Evolutionary conservation across 768 basidiomycete genomes (phyloP).

Genomic region (Suillus placidus): DNA sequence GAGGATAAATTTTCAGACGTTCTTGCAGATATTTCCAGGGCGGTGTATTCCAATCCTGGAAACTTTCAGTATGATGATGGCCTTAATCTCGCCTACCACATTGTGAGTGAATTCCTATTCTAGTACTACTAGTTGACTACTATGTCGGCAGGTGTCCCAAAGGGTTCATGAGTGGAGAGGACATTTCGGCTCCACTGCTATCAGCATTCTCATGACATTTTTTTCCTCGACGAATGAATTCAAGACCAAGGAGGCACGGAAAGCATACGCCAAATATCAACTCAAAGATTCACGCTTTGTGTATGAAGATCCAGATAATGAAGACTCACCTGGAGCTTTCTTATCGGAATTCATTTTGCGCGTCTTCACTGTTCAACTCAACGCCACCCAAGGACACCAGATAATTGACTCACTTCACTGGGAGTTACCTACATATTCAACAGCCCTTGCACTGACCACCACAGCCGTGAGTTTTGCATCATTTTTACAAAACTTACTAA

Average conservation of each 20-base stretch:
- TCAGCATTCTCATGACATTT: not conserved
- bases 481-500: not conserved
- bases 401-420: not conserved
- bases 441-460: not conserved
- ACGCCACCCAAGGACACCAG: not conserved
- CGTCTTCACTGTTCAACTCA: not conserved
- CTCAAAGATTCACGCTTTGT: not conserved
- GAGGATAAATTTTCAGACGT: not conserved
- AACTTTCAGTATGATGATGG: not conserved
- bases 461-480: not conserved
- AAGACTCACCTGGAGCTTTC: not conserved
- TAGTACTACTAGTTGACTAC: not conserved
- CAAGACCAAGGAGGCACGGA: not conserved
- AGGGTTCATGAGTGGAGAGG: conserved; percentile 5
- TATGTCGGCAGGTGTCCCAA: conserved; percentile 2
- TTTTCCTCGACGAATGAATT: not conserved
- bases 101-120: not conserved
- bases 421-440: not conserved
- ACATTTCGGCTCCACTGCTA: not conserved
- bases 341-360: not conserved
- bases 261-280: not conserved
- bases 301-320: not conserved
- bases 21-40: not conserved
- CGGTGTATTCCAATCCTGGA: not conserved
- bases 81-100: not conserved